phyloP scores from a whole-genome alignment of 306 rosid genomes.

The Lablab purpureus region DNA sequence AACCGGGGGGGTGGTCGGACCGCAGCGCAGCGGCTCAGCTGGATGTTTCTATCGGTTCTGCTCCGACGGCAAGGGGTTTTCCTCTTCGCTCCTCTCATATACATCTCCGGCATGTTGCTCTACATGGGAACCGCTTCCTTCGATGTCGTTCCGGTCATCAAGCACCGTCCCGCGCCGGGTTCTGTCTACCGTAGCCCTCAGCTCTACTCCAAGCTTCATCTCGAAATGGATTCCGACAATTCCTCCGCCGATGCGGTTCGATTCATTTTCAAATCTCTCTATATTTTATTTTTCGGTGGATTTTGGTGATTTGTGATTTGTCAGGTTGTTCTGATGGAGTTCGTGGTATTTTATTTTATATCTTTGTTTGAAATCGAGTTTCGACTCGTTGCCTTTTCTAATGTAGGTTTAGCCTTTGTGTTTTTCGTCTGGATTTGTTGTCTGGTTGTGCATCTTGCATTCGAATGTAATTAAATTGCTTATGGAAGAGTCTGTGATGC shows the following conservation, averaged over 20 bases:
- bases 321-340: neutral
- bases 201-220: conserved; percentile 72
- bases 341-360: neutral
- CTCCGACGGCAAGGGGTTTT: conserved; percentile 95
- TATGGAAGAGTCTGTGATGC: conserved; percentile 17
- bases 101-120: conserved; percentile 91
- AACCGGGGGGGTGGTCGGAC: conserved; percentile 52
- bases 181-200: conserved; percentile 93
- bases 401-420: neutral
- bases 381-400: conserved; percentile 6
- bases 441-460: neutral
- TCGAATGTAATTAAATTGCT: neutral
- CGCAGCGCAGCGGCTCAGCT: conserved; percentile 76
- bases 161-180: conserved; percentile 87
- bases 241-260: conserved; percentile 91
- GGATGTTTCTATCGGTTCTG: conserved; percentile 80
- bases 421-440: conserved; percentile 25
- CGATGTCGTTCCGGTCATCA: conserved; percentile 86
- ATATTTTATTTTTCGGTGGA: neutral
- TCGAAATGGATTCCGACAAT: conserved; percentile 88
- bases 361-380: conserved; percentile 17
- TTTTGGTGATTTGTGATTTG: conserved; percentile 5
- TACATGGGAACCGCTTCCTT: conserved; percentile 97
- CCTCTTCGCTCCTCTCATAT: conserved; percentile 94
- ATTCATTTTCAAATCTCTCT: conserved; percentile 34